Base-by-base conservation (phyloP, 2,329 filamentous ascomycete species). In the Immersiporthe knoxdaviesiana region DNA sequence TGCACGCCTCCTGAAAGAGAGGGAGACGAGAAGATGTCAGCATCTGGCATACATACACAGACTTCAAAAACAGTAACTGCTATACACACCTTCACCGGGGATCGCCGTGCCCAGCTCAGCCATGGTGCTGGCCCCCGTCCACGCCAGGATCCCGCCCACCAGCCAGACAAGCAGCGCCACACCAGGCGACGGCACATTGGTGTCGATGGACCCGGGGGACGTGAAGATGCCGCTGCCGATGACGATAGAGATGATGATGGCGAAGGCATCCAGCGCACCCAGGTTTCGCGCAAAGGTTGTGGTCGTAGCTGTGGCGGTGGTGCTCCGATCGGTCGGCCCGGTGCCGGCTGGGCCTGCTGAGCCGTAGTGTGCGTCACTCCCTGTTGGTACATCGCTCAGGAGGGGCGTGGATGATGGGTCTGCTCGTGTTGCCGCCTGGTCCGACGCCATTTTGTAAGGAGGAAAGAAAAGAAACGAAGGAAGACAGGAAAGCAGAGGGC, bases 171-270 rank as follows among this genome's bases (percentile, higher is more conserved):
- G 73, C 47, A 91, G 74, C 1, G 87, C 86, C 1, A 81, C 79
- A 11, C 86, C 88, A 0, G 88, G 88, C 0, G 88, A 90, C 0
- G 87, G 87, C 2, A 90, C 87, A 72, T 90, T 89, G 21, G 84
- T 84, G 73, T 90, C 87, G 69, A 91, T 88, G 14, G 87, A 83
- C 0, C 87, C 87, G 0, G 88, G 88, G 1, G 88, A 90, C 0
- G 88, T 89, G 73, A 91, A 91, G 24, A 91, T 85, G 44, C 88
- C 88, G 65, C 85, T 88, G 10, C 88, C 88, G 62, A 90, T 89
- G 66, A 90, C 87, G 70, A 90, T 87, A 73, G 86, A 87, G 70
- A 90, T 84, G 54, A 90, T 81, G 61, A 90, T 87, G 30, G 85
- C 86, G 71, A 89, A 90, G 0, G 83, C 83, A 72, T 85, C 83